A percentile compares a stretch with the other conserved stretches of the same genome.
Conservation (phyloP, 2,329 filamentous ascomycete species). For the Claviceps sp. region DNA sequence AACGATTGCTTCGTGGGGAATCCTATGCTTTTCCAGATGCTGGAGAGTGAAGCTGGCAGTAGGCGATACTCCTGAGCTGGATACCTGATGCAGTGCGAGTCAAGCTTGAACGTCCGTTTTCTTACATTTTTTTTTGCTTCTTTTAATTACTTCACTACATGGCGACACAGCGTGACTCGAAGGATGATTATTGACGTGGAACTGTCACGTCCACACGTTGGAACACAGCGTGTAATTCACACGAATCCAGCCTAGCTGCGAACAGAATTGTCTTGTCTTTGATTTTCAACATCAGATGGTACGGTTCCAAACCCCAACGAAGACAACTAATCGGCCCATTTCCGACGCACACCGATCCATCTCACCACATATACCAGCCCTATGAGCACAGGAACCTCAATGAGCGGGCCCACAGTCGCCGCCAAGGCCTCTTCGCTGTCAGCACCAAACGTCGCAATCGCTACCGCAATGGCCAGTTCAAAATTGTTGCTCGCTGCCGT, state of each 20-base stretch:
- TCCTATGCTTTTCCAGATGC: constrained; percentile 19
- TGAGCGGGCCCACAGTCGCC: constrained; percentile 69
- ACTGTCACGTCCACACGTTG: not conserved
- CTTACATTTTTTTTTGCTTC: not conserved
- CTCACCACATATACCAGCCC: constrained; percentile 56
- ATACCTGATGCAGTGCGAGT: too few species aligned
- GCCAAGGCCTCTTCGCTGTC: constrained; percentile 71
- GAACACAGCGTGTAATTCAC: not conserved
- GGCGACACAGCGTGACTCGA: not conserved
- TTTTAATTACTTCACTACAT: not conserved
- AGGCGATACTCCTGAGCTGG: constrained; percentile 3
- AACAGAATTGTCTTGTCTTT: not conserved
- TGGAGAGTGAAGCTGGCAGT: constrained; percentile 13
- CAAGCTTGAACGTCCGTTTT: not conserved
- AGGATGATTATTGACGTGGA: not conserved
- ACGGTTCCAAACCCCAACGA: too few species aligned
- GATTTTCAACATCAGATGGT: not conserved
- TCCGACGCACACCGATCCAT: constrained; percentile 4
- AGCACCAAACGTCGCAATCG: constrained; percentile 66
- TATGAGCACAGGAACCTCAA: constrained; percentile 75
- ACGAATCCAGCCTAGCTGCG: not conserved
- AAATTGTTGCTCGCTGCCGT: constrained; percentile 91
- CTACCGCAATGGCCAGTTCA: constrained; percentile 80
- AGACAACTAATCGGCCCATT: constrained; percentile 1
- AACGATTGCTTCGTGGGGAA: constrained; percentile 21